Evolutionary conservation across 169 alveolate species (phyloP).

Genomic region (Blepharisma undulans): DNA sequence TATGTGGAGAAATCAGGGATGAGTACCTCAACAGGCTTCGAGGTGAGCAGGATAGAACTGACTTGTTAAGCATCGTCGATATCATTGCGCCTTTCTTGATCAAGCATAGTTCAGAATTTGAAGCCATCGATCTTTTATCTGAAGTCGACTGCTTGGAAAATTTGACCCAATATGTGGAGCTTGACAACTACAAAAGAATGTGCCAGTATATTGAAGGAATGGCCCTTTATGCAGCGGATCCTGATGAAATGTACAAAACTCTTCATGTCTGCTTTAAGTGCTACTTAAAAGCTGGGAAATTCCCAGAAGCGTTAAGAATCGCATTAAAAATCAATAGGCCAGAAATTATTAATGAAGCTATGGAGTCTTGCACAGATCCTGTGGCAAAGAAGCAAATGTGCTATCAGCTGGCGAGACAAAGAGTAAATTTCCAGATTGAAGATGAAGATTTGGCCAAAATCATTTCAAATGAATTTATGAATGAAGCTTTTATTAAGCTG

Average conservation of each 20-base stretch:
- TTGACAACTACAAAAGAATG: conserved; percentile 75
- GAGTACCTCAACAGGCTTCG: conserved; percentile 69
- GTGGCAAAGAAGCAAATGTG: conserved; percentile 70
- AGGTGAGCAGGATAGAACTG: conserved; percentile 55
- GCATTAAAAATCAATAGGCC: conserved; percentile 78
- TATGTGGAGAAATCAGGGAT: conserved; percentile 78
- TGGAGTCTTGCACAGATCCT: conserved; percentile 63
- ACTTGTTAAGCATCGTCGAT: conserved; percentile 67
- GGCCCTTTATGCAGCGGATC: conserved; percentile 80
- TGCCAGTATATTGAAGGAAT: conserved; percentile 69
- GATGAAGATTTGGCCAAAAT: conserved; percentile 72
- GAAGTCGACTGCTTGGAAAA: conserved; percentile 80
- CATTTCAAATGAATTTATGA: conserved; percentile 87
- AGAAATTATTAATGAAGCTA: conserved; percentile 67
- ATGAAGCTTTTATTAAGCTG: conserved; percentile 84
- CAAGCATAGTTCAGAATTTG: conserved; percentile 79
- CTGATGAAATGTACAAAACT: conserved; percentile 75
- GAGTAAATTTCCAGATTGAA: conserved; percentile 61
- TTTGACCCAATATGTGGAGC: conserved; percentile 60
- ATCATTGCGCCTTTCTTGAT: conserved; percentile 80
- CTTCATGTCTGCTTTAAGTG: conserved; percentile 64
- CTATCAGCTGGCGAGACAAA: conserved; percentile 79
- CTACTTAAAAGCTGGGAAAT: conserved; percentile 65
- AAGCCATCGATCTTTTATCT: conserved; percentile 82
- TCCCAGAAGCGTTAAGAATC: conserved; percentile 82